Base-by-base conservation (phyloP, 352 stramenopile genomes). In the Saprolegnia parasitica region DNA sequence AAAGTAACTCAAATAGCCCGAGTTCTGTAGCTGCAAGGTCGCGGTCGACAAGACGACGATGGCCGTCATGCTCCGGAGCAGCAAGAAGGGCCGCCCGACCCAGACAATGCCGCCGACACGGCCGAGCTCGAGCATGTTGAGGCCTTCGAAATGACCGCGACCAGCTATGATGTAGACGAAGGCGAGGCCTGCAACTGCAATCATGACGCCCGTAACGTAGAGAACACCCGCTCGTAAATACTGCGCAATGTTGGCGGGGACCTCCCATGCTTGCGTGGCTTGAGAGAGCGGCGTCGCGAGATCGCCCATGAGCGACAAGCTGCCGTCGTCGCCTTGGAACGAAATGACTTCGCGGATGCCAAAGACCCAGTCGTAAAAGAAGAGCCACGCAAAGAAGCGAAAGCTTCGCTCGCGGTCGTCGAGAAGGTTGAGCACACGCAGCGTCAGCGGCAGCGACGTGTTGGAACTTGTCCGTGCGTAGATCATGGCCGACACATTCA, bases 281-380 rank as follows among this genome's bases (percentile, higher is more conserved):
- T 67, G 10, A 5, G 4, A 23, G 3, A 54, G 42, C 15, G 39
- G 39, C 15, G n/a, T 5, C 21, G 3, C 13, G n/a, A 45, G 11
- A 23, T 67, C 60, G 9, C 8, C 42, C 15, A 13, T 57, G 3
- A 67, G 6, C 3, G 47, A 56, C 13, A 67, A 67, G 29, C 23
- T 67, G 3, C 37, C 35, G 4, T 16, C 21, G 29, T 67, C 60
- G 23, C 60, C 60, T 26, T 40, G 5, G n/a, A 67, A 56, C 23
- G 24, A 57, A 56, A 67, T 35, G 47, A 67, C 60, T 57, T 67
- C 60, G 42, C 60, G 42, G 32, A 47, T 21, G 10, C 52, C 52
- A 8, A 61, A 5, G 29, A 60, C 63, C 63, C 63, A 70, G 49
- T 70, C 63, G 32, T 58, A 20, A 13, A 70, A n/a, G 5, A 61